These are phyloP conservation scores for Fonsecaea nubica DNA, from an alignment of 2,329 filamentous ascomycete species.

Conservation along the genomic window DNA sequence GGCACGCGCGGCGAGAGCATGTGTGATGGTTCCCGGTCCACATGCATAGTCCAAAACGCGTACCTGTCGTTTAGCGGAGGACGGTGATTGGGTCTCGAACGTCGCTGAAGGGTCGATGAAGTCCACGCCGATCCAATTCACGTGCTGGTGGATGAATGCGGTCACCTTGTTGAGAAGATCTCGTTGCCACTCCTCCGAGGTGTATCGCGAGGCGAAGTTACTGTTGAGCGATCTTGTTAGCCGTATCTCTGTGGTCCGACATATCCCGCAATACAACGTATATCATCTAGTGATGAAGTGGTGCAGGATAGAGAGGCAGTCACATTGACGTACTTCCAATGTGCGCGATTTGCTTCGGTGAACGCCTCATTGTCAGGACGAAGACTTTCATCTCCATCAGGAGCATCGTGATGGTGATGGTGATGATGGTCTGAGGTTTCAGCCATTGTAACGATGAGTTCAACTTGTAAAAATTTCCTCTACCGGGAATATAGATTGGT, in stretches of 20 bases:
- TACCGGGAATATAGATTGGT: background rate
- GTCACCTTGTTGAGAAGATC: conserved; percentile 37
- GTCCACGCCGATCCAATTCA: conserved; percentile 38
- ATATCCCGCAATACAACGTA: background rate
- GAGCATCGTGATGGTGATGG: conserved; percentile 19
- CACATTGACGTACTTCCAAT: conserved; percentile 37
- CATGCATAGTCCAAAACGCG: conserved; percentile 76
- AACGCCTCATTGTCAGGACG: conserved; percentile 28
- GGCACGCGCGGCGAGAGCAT: conserved; percentile 66
- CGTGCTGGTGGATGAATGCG: conserved; percentile 36
- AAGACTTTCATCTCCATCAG: conserved; percentile 6
- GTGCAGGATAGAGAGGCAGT: background rate
- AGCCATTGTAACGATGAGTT: conserved; percentile 17
- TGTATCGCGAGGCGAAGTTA: conserved; percentile 37
- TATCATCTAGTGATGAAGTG: background rate
- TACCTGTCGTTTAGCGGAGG: conserved; percentile 15
- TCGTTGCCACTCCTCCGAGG: conserved; percentile 35
- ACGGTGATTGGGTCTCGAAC: conserved; percentile 21
- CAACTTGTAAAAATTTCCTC: background rate
- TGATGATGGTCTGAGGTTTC: conserved; percentile 23
- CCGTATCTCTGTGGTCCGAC: background rate
- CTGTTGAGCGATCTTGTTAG: conserved; percentile 23
- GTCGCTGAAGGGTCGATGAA: conserved; percentile 31
- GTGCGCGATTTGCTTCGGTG: conserved; percentile 35
- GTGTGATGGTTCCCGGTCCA: conserved; percentile 64